These are phyloP conservation scores for Effrenium voratum DNA, from an alignment of 73 alveolate species.

Conservation along the genomic window DNA sequence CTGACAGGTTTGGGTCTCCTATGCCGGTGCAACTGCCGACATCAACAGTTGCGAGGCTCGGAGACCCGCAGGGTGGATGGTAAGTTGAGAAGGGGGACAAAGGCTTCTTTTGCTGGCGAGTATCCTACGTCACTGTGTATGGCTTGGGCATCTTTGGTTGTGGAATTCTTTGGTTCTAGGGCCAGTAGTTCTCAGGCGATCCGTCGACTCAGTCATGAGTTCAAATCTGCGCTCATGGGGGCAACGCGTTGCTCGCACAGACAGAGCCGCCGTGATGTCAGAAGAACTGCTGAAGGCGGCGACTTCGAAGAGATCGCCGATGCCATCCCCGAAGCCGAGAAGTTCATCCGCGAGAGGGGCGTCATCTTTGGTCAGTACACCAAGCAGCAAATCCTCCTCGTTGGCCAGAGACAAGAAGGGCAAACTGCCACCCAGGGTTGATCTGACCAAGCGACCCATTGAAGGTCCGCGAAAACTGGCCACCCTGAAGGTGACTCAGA, in stretches of 20 bases:
- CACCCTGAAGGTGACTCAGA: neutral
- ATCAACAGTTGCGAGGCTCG: neutral
- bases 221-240: neutral
- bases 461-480: neutral
- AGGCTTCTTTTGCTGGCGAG: neutral
- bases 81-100: neutral
- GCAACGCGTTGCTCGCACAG: neutral
- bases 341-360: neutral
- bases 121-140: neutral
- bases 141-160: neutral
- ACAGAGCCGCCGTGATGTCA: neutral
- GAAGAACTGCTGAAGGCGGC: neutral
- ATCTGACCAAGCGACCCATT: neutral
- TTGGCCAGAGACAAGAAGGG: too few relatives aligned
- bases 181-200: neutral
- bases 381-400: neutral
- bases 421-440: neutral
- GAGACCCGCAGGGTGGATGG: neutral
- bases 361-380: slow-evolving; percentile 22
- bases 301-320: neutral
- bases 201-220: neutral
- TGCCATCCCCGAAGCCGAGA: neutral
- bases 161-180: neutral
- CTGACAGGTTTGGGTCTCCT: neutral
- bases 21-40: neutral